Base-by-base conservation (phyloP, 1,139 yeast species). In the Kodamaea sp. region DNA sequence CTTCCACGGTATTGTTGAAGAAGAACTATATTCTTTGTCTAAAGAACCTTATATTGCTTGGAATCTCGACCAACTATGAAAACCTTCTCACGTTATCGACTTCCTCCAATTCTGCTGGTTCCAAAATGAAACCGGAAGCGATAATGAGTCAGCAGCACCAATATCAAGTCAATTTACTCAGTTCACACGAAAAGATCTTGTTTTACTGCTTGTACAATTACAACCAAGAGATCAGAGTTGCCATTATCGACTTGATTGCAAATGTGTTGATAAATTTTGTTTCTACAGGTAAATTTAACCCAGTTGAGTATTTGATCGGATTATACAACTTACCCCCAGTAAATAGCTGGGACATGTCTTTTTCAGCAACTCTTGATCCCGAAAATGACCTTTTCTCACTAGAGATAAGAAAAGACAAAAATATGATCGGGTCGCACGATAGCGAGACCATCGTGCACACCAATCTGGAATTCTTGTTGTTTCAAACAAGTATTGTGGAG, bases 61-160 rank as follows among this genome's bases (percentile, higher is more conserved):
- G 63, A 7, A 56, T 63, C 2, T 51, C 67, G 5, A 47, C 73
- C 7, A 60, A 66, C 43, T 70, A 70, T 43, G 75, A 69, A 43
- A 51, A 51, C 28, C 51, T 70, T 24, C 49, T 68, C 34, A 59
- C 67, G 1, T 43, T 55, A 9, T 66, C 72, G 4, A 40, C 53
- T 4, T 59, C 73, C 2, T 59, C 73, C 0, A 57, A 70, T 5
- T 55, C 69, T 0, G 57, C 67, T 1, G 67, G 70, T 3, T 61
- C 72, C 4, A 69, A 69, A 43, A 42, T 66, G 56, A 69, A 68
- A 34, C 75, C 76, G 0, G 76, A 70, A 32, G 47, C 65, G 0
- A 57, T 70, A 21, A 68, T 70, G 74, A 35, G 55, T 7, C 70
- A 60, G 31, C 76, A 70, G 39, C 59, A 67, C 41, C 66, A 53